Evolutionary conservation across 2,329 filamentous ascomycete genomes (phyloP), one percentile per base, ranked within the genome.

Genomic region (Epicoccum sorghinum): DNA sequence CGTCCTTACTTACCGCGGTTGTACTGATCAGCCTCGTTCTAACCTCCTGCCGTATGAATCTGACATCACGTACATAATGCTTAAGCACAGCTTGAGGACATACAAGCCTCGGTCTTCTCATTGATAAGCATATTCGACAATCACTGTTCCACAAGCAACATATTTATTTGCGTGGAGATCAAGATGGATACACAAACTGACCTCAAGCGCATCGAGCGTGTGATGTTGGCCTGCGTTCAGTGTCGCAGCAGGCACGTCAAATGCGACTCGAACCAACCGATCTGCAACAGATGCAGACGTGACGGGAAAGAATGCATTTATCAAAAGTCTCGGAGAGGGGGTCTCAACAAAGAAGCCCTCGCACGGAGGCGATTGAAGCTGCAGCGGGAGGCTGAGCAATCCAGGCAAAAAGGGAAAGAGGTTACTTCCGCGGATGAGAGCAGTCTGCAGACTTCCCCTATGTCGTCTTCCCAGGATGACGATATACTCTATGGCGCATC

Each of bases 271-370:
- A 66, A 62, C 3, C 67, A 70, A 41, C 71, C 71, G 3, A 37
- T 55, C 4, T 73, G 70, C 49, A 67, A 65, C 30, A 59, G 71
- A 23, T 74, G 71, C 55, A 66, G 51, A 49, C 60, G 64, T 25
- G 70, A 72, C 41, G 64, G 69, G 7, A 74, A 72, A 53, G 69
- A 70, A 32, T 73, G 71, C 42, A 61, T 52, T 4, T 74, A 70
- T 45, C 58, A 67, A 14, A 72, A 70, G 40, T 72, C 69, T 10
- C 60, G 66, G 59, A 65, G 71, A 62, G 71, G 70, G 40, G 71
- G 71, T 1, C 60, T 74, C 1, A 67, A 68, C 41, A 72, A 71
- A 55, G 71, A 66, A 27, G 68, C 70, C 13, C 52, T 74, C 4
- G 69, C 67, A 14, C 61, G 61, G 33, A 64, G 71, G 36, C 61